A percentile compares a stretch with the other conserved stretches of the same genome.
phyloP scores from a whole-genome alignment of 208 protist species.

The Leishmania amazonensis region DNA sequence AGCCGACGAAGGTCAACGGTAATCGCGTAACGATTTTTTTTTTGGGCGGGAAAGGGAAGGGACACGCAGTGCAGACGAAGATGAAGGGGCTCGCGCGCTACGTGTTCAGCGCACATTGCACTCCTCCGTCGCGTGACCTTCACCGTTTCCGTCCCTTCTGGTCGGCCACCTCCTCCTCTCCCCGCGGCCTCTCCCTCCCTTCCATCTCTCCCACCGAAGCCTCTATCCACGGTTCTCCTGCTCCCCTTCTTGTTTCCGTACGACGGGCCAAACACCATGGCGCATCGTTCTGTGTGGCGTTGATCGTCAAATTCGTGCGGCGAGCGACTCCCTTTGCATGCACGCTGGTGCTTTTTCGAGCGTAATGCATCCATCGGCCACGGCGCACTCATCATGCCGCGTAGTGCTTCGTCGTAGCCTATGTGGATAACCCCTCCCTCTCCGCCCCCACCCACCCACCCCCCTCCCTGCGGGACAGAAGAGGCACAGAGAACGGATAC shows the following conservation, averaged over 20 bases:
- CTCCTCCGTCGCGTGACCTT: too few species aligned
- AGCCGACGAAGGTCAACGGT: too few species aligned
- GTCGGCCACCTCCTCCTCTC: too few species aligned
- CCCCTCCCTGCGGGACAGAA: not conserved
- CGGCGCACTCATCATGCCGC: not conserved
- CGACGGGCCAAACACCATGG: not conserved
- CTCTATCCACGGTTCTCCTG: not conserved
- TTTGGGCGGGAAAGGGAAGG: too few species aligned
- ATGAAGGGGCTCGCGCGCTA: too few species aligned
- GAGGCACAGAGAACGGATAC: not conserved
- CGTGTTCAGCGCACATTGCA: too few species aligned
- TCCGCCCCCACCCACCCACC: too few species aligned
- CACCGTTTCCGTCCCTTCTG: too few species aligned
- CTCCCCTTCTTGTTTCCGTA: not conserved
- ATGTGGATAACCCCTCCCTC: not conserved
- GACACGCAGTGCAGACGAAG: too few species aligned
- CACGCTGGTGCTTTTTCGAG: not conserved
- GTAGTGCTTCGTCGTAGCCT: not conserved
- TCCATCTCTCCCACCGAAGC: not conserved
- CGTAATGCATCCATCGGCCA: not conserved
- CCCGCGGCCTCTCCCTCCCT: not conserved
- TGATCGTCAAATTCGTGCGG: not conserved
- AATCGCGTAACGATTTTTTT: too few species aligned
- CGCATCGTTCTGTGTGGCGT: not conserved
- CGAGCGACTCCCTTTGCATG: not conserved